Percentiles rank a stretch among this genome's conserved stretches.
Evolutionary conservation across 2,329 filamentous ascomycete species (phyloP).

Genomic region (Fusarium sp.): DNA sequence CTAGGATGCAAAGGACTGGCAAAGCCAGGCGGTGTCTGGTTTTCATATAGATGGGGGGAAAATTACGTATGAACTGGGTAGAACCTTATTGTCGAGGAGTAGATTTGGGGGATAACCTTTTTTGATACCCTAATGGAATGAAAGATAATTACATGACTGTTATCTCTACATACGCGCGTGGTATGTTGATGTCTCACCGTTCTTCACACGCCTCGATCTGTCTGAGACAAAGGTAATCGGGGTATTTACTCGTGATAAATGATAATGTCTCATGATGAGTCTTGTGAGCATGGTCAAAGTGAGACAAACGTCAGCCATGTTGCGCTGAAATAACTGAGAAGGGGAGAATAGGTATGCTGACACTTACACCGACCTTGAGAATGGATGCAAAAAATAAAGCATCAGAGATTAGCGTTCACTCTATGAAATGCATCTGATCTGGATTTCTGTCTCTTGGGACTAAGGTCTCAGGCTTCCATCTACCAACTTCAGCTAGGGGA

Average conservation of each 20-base stretch:
- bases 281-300: neutral
- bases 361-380: neutral
- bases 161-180: neutral
- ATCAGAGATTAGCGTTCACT: too few species aligned
- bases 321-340: neutral
- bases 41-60: slow-evolving; percentile 31
- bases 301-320: neutral
- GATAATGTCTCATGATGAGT: neutral
- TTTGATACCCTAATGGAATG: slow-evolving; percentile 42
- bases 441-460: neutral
- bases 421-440: neutral
- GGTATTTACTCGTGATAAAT: neutral
- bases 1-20: slow-evolving; percentile 14
- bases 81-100: slow-evolving; percentile 29
- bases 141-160: slow-evolving; percentile 24
- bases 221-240: slow-evolving; percentile 1
- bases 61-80: slow-evolving; percentile 42
- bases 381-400: neutral
- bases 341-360: neutral
- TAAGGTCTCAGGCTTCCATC: neutral
- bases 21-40: slow-evolving; percentile 29
- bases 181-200: neutral
- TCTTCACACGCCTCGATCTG: neutral
- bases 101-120: slow-evolving; percentile 31
- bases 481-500: neutral